Conservation (phyloP, 1,284 basidiomycete genomes). For the Kalmanozyma brasiliensis region DNA sequence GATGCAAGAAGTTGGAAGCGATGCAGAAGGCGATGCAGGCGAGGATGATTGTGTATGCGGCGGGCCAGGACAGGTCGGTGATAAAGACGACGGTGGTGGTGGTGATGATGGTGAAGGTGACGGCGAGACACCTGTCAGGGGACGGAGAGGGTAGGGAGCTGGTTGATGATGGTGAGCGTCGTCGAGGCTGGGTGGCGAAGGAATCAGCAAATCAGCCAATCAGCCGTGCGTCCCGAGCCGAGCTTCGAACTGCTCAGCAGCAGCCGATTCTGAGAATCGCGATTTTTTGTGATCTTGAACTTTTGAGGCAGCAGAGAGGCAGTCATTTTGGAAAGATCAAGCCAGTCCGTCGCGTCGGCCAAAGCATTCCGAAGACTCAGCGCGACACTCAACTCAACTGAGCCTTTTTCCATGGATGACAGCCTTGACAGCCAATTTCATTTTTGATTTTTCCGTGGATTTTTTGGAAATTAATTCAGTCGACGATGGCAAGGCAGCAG, state of each 20-base stretch:
- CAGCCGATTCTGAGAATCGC: slow-evolving; percentile 3
- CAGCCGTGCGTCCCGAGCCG: neutral
- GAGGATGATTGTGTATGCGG: neutral
- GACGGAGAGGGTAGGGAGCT: neutral
- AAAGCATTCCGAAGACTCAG: neutral
- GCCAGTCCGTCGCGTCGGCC: slow-evolving; percentile 2
- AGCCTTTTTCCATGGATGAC: too few relatives aligned
- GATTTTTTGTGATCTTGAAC: too few relatives aligned
- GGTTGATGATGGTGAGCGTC: neutral
- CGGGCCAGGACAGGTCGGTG: neutral
- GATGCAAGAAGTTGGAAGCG: slow-evolving; percentile 1
- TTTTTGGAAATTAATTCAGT: too few relatives aligned
- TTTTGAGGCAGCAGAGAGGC: slow-evolving; percentile 3
- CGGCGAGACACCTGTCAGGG: neutral
- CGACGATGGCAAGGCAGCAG: too few relatives aligned
- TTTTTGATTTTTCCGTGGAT: too few relatives aligned
- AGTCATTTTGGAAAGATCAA: neutral
- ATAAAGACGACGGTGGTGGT: neutral
- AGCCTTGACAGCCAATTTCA: too few relatives aligned
- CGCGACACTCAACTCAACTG: slow-evolving; percentile 5
- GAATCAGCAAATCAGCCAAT: slow-evolving; percentile 10
- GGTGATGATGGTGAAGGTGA: neutral
- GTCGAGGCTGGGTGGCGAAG: slow-evolving; percentile 11
- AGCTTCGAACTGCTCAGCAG: neutral
- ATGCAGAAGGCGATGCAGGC: neutral